Percentiles rank a stretch among this genome's conserved stretches.
Conservation (phyloP, 2,329 filamentous ascomycete genomes). For the Cladophialophora chaetospira region DNA sequence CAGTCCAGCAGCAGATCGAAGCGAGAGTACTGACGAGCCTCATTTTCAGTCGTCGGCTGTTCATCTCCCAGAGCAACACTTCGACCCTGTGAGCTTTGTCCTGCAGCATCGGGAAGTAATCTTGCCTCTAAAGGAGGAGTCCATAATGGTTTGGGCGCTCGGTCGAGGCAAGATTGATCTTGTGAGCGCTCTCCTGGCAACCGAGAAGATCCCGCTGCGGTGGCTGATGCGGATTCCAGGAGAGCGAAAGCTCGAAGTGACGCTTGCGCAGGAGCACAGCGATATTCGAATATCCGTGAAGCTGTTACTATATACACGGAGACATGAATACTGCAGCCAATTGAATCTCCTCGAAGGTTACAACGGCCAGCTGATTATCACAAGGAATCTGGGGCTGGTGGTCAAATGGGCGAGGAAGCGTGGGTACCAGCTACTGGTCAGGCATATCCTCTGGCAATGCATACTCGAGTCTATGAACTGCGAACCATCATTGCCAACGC, state of each 20-base stretch:
- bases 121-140: not conserved
- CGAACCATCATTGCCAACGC: not conserved
- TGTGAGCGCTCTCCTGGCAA: not conserved
- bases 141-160: slow-evolving; percentile 1
- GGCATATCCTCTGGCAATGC: not conserved
- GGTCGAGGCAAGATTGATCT: not conserved
- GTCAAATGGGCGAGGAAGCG: not conserved
- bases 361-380: no score
- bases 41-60: not conserved
- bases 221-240: not conserved
- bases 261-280: not conserved
- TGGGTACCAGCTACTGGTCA: not conserved
- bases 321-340: no score
- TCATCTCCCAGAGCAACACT: no score
- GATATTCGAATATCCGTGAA: no score
- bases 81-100: not conserved
- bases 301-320: no score
- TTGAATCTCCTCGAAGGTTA: no score
- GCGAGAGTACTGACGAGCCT: not conserved
- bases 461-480: not conserved
- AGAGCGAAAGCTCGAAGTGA: not conserved
- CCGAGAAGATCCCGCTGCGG: not conserved
- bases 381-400: no score
- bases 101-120: not conserved
- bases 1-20: not conserved